These are phyloP conservation scores for Eimeria mitis DNA, from an alignment of 169 alveolate species.

Conservation along the genomic window DNA sequence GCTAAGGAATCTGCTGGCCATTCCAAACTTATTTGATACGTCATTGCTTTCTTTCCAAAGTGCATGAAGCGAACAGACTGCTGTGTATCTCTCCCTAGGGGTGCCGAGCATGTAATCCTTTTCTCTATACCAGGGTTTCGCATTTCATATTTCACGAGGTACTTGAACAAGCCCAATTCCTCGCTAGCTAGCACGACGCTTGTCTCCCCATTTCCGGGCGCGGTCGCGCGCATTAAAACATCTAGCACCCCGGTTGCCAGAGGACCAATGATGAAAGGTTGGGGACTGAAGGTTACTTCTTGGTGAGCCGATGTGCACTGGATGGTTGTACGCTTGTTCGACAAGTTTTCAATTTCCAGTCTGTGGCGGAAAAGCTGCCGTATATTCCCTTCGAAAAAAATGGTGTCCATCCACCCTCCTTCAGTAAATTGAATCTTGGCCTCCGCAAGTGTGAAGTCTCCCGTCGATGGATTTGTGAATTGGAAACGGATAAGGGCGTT, in stretches of 20 bases:
- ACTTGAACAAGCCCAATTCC: conserved; percentile 70
- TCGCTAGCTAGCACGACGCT: conserved; percentile 53
- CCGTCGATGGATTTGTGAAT: conserved; percentile 57
- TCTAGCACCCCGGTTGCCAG: conserved; percentile 54
- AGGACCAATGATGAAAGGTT: conserved; percentile 61
- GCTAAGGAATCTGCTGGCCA: conserved; percentile 25
- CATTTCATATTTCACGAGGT: conserved; percentile 49
- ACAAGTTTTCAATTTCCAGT: conserved; percentile 25
- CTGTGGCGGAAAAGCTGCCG: conserved; percentile 67
- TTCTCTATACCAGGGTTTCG: conserved; percentile 73
- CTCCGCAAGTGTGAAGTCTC: conserved; percentile 67
- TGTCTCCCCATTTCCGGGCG: conserved; percentile 74
- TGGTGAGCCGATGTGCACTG: conserved; percentile 67
- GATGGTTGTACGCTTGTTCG: conserved; percentile 9
- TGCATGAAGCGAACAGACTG: conserved; percentile 79
- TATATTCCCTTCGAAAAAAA: conserved; percentile 33
- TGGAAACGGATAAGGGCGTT: conserved; percentile 37
- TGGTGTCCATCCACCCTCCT: conserved; percentile 61
- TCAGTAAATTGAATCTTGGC: conserved; percentile 70
- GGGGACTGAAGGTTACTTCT: conserved; percentile 69
- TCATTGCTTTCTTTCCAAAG: conserved; percentile 72
- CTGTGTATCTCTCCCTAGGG: conserved; percentile 70
- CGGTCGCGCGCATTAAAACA: conserved; percentile 54
- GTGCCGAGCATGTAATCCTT: conserved; percentile 74
- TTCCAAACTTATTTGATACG: conserved; percentile 62